Percentiles rank a stretch among this genome's conserved stretches.
Conservation (phyloP, 768 basidiomycete species). For the Porphyrellus cyaneotinctus region DNA sequence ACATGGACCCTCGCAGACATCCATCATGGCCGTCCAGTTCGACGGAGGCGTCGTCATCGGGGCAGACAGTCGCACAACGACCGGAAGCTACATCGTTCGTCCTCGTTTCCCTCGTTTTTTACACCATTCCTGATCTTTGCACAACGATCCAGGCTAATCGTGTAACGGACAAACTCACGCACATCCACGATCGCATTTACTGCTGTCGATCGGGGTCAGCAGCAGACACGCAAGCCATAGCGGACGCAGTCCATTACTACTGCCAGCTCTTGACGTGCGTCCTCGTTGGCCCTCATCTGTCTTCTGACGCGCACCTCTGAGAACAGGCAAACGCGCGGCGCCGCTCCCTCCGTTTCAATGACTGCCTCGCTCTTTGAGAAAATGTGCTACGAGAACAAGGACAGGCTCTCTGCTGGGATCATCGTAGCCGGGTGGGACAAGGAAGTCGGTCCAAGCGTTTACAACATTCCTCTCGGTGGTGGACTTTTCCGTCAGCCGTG, state of each 20-base stretch:
- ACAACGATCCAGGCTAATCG: constrained; percentile 71
- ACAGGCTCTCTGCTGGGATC: constrained; percentile 82
- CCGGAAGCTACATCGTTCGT: constrained; percentile 91
- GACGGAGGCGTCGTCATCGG: constrained; percentile 92
- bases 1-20: constrained; percentile 58
- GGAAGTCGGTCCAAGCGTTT: constrained; percentile 85
- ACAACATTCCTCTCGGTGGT: constrained; percentile 95
- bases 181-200: constrained; percentile 96
- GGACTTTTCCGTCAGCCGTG: constrained; percentile 97
- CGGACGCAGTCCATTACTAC: constrained; percentile 83
- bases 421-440: constrained; percentile 99
- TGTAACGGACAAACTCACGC: constrained; percentile 97
- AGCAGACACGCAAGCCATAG: constrained; percentile 95
- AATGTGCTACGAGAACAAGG: constrained; percentile 93
- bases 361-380: constrained; percentile 83
- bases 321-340: constrained; percentile 52
- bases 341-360: constrained; percentile 71
- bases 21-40: constrained; percentile 99
- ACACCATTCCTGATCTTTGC: not conserved
- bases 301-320: constrained; percentile 1
- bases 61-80: constrained; percentile 96
- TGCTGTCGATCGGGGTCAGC: constrained; percentile 98
- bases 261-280: constrained; percentile 73
- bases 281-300: not conserved
- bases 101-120: not conserved